phyloP scores from a whole-genome alignment of 805 yeast genomes.

The Wickerhamiella dianesei region DNA sequence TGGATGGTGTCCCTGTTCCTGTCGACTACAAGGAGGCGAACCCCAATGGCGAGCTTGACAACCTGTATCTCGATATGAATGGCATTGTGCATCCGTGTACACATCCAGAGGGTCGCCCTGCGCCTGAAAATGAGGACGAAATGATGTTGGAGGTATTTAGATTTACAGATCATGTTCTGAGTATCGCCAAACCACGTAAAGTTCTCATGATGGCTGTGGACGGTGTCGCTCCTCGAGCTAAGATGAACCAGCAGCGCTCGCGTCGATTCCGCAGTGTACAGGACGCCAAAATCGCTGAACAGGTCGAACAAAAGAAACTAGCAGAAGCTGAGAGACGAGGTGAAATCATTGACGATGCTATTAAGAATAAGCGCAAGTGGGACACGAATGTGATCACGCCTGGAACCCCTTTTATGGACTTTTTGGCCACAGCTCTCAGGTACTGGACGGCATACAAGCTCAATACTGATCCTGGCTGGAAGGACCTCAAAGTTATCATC shows the following conservation, averaged over 20 bases:
- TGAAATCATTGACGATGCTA: constrained; percentile 56
- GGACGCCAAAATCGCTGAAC: constrained; percentile 67
- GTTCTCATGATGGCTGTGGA: constrained; percentile 91
- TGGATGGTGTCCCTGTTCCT: constrained; percentile 53
- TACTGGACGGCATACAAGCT: constrained; percentile 90
- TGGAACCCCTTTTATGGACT: constrained; percentile 96
- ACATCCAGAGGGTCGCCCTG: constrained; percentile 91
- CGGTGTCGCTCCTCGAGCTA: constrained; percentile 98
- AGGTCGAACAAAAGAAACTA: constrained; percentile 25
- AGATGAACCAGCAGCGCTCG: constrained; percentile 93
- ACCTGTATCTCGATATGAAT: constrained; percentile 90
- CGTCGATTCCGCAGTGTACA: constrained; percentile 85
- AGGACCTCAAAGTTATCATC: constrained; percentile 70
- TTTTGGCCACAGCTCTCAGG: constrained; percentile 63
- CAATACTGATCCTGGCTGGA: constrained; percentile 88
- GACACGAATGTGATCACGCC: constrained; percentile 97
- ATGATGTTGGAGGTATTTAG: constrained; percentile 89
- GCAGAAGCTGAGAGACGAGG: constrained; percentile 38
- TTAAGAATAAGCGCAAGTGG: constrained; percentile 39
- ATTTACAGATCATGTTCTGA: constrained; percentile 81
- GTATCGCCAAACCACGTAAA: constrained; percentile 91
- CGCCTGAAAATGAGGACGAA: constrained; percentile 94
- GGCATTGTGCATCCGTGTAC: constrained; percentile 99
- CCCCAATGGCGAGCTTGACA: constrained; percentile 93
- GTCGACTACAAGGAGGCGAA: constrained; percentile 55